Conservation (phyloP, 2,329 filamentous ascomycete genomes). For the Cladosporium sphaerospermum region DNA sequence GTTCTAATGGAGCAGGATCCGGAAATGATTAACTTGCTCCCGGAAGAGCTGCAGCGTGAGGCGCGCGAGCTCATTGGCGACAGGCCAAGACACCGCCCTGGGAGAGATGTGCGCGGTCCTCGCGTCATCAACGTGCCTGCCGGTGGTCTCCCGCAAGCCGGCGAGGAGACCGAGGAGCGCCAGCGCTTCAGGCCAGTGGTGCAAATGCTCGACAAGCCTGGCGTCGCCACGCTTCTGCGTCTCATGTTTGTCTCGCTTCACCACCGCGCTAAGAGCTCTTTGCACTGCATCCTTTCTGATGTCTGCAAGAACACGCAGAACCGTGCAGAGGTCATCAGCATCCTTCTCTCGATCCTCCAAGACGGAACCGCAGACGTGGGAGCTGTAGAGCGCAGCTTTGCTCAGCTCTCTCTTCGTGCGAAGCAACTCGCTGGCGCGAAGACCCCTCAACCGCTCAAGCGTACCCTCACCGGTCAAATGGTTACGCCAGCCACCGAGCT, state of each 20-base stretch:
- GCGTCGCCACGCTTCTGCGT: constrained; percentile 91
- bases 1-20: constrained; percentile 80
- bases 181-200: constrained; percentile 60
- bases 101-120: neutral
- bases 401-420: constrained; percentile 83
- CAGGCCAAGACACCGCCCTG: constrained; percentile 25
- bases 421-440: constrained; percentile 62
- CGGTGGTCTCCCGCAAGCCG: neutral
- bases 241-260: constrained; percentile 97
- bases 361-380: constrained; percentile 90
- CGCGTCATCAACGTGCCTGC: constrained; percentile 10
- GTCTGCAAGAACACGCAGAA: constrained; percentile 97
- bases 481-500: constrained; percentile 62
- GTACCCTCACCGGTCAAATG: constrained; percentile 58
- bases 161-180: constrained; percentile 1
- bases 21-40: constrained; percentile 74
- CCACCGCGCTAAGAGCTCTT: constrained; percentile 72
- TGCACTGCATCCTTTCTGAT: constrained; percentile 83
- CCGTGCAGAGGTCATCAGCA: constrained; percentile 85
- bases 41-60: constrained; percentile 79
- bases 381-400: constrained; percentile 92
- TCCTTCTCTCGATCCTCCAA: constrained; percentile 85
- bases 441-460: constrained; percentile 75
- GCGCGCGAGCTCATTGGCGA: constrained; percentile 64
- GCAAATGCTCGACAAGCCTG: constrained; percentile 94